Base-by-base conservation (phyloP, 2,329 filamentous ascomycete genomes). In the Lachnellula occidentalis region DNA sequence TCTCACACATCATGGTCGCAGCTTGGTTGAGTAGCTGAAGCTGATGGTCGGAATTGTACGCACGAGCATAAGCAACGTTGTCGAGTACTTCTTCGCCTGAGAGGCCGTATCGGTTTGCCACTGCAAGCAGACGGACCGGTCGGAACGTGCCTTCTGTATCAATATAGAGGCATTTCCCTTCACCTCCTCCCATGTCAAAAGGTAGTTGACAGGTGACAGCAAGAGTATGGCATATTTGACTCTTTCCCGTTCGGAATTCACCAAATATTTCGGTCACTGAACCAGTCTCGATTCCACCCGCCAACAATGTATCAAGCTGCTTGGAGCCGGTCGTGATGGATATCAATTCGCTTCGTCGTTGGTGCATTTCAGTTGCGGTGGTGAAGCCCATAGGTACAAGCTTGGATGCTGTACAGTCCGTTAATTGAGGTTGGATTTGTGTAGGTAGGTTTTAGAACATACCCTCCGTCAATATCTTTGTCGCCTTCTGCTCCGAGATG, bases 1-100 rank as follows among this genome's bases (percentile, higher is more conserved):
- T 99, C 75, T 99, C 95, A 55, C 92, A 96, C 95, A 99, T 99
- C 94, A 99, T 99, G 58, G 91, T 85, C 2, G 94, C 88, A 3
- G 94, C 95, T 71, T 97, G 92, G 66, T 94, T 94, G 58, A 99
- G 83, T 7, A 99, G 80, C 70, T 96, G 90, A 49, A 99, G 81
- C 71, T 99, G 94, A 72, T 99, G 94, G 62, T 99, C 94, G 0
- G 92, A 97, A 71, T 99, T 99, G 77, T 99, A 99, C 9, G 94
- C 94, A 57, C 94, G 87, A 48, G 95, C 95, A 71, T 99, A 99
- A 3, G 95, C 95, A 54, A 99, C 92, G 64, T 99, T 99, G 75
- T 99, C 95, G 8, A 99, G 80, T 0, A 99, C 94, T 71, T 99
- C 95, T 73, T 99, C 94, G 19, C 94, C 94, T 3, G 91, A 95